Base-by-base conservation (phyloP, 2,329 filamentous ascomycete species). In the Aureobasidium sp. region DNA sequence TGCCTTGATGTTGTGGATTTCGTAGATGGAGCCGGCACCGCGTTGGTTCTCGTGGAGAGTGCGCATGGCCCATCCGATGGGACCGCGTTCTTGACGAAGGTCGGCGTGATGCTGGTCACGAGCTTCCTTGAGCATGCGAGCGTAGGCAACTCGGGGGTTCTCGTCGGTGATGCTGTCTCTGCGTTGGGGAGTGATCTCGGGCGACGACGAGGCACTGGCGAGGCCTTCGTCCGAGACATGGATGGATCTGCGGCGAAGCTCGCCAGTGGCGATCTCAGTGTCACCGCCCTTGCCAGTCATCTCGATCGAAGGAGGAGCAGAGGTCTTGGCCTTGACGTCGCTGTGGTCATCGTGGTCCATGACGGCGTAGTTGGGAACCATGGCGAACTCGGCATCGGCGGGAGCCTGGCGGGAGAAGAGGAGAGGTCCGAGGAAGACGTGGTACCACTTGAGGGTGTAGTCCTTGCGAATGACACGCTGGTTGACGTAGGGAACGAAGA, bases 51-150 rank as follows among this genome's bases (percentile, higher is more conserved):
- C 79, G 69, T 84, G 87, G 21, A 92, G 84, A 54, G 79, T 83
- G 66, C 89, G 87, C 86, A 93, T 89, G 38, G 87, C 89, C 89
- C 89, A 92, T 67, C 85, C 89, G n/a, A 93, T 79, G 54, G 86
- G 87, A 27, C 88, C 87, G 1, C 76, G 75, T 78, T 80, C 72
- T 81, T 76, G 60, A 82, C 53, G 38, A 9, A 57, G 53, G n/a
- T 57, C 53, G 19, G 53, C 53, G 9, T 57, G 75, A 58, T 93
- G 84, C 67, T 83, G 83, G 23, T 82, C 82, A 69, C 87, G 82
- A n/a, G 43, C 42, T 43, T 60, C 35, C 31, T 38, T 49, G 29
- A 57, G 53, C 4, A 57, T 21, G 27, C 38, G 53, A 15, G 38
- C 40, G 21, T 57, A 57, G 1, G 35, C 25, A 17, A n/a, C 47